Evolutionary conservation across 306 rosid species (phyloP).

Genomic region (Rosa persica): DNA sequence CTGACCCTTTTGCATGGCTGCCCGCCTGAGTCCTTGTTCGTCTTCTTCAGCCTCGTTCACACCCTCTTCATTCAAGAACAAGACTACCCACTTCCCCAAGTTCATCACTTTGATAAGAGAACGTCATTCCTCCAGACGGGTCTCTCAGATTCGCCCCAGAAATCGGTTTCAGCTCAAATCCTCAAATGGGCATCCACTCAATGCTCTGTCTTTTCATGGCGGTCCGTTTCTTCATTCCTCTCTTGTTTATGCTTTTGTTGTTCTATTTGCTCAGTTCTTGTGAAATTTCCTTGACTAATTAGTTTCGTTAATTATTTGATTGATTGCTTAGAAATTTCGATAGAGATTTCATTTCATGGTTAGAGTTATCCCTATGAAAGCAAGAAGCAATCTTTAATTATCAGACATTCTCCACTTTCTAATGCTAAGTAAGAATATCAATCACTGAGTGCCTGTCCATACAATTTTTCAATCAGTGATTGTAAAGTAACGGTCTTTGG

Average conservation of each 20-base stretch:
- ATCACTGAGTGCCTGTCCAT: background rate
- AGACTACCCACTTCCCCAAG: conserved; percentile 30
- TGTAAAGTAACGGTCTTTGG: conserved; percentile 1
- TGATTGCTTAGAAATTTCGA: background rate
- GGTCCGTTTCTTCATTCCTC: conserved; percentile 46
- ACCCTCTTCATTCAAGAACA: conserved; percentile 43
- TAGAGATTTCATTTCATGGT: background rate
- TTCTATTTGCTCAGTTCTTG: background rate
- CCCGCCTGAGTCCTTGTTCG: conserved; percentile 36
- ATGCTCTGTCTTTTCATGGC: conserved; percentile 64
- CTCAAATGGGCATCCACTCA: conserved; percentile 70
- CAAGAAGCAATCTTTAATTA: conserved; percentile 5
- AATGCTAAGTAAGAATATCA: background rate
- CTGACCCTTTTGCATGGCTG: conserved; percentile 51
- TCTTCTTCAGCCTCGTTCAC: conserved; percentile 44
- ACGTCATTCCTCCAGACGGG: conserved; percentile 32
- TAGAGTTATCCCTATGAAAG: background rate
- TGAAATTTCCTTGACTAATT: too few species aligned
- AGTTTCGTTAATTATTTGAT: background rate
- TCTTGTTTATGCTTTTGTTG: background rate
- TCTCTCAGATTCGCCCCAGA: conserved; percentile 38
- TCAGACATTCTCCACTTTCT: background rate
- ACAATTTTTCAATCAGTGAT: conserved; percentile 7
- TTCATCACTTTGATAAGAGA: conserved; percentile 34
- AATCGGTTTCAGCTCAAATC: conserved; percentile 64